phyloP scores from a whole-genome alignment of 345 rosid genomes.

The Mangifera indica region DNA sequence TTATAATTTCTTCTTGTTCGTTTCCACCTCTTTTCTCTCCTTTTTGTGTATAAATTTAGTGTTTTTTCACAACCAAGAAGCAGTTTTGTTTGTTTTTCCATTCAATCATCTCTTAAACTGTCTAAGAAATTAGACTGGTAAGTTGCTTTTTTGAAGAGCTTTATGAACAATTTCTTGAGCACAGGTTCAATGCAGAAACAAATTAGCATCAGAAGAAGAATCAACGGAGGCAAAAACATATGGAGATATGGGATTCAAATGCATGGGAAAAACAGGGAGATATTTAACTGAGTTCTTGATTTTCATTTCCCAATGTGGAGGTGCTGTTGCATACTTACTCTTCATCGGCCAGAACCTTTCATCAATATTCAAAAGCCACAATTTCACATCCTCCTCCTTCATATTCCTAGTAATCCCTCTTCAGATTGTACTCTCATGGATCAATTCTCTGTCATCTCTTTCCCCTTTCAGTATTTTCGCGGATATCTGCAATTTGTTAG shows the following conservation, averaged over 20 bases:
- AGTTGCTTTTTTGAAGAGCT: not conserved
- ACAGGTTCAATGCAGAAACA: constrained; percentile 75
- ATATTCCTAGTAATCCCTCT: constrained; percentile 73
- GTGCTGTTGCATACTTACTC: constrained; percentile 75
- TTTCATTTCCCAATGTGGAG: constrained; percentile 80
- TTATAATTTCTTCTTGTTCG: too few species aligned
- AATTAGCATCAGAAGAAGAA: constrained; percentile 53
- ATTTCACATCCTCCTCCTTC: constrained; percentile 37
- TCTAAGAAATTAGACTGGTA: too few species aligned
- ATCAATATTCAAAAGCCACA: constrained; percentile 45
- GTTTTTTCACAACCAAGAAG: too few species aligned
- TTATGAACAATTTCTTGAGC: not conserved
- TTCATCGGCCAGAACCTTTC: constrained; percentile 86
- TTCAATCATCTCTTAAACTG: too few species aligned
- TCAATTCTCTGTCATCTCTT: constrained; percentile 64
- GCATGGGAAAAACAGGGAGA: constrained; percentile 73
- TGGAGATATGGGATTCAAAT: constrained; percentile 78
- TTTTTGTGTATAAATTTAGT: too few species aligned
- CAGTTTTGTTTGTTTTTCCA: too few species aligned
- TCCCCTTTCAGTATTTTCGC: constrained; percentile 91
- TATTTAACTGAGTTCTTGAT: constrained; percentile 74
- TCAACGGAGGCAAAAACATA: constrained; percentile 58
- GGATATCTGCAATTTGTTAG: constrained; percentile 64
- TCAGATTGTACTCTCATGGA: constrained; percentile 75
- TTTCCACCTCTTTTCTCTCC: too few species aligned